Evolutionary conservation across 1,284 basidiomycete genomes (phyloP).

Genomic region (Tilletia horrida): DNA sequence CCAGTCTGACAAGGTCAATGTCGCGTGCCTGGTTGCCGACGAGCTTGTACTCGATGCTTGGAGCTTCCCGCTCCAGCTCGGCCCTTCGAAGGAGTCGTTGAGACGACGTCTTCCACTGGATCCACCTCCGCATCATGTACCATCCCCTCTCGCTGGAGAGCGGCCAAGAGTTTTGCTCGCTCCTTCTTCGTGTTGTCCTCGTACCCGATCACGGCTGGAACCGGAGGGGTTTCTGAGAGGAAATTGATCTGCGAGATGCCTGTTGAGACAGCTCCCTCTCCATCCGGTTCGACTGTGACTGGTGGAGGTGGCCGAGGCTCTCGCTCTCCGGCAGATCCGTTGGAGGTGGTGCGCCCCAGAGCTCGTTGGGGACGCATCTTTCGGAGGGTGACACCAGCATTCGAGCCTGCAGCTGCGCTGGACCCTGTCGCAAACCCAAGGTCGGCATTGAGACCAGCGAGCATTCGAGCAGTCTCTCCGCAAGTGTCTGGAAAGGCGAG

Average conservation of each 20-base stretch:
- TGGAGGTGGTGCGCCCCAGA: constrained; percentile 3
- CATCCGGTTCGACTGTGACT: background rate
- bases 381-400: background rate
- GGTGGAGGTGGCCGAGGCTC: background rate
- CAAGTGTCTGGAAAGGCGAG: constrained; percentile 13
- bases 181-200: constrained; percentile 10
- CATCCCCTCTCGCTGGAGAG: background rate
- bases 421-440: background rate
- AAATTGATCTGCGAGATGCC: background rate
- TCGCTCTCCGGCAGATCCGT: background rate
- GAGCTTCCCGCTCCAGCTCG: constrained; percentile 1
- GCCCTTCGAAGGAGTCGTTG: background rate
- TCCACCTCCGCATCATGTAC: background rate
- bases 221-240: background rate
- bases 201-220: background rate
- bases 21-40: constrained; percentile 1
- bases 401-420: background rate
- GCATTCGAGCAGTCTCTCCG: background rate
- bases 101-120: background rate
- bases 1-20: background rate
- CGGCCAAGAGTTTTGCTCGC: constrained; percentile 1
- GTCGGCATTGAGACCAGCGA: constrained; percentile 9
- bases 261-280: background rate
- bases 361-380: constrained; percentile 13
- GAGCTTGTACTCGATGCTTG: constrained; percentile 11